These are phyloP conservation scores for Pseudocercospora pini-densiflorae DNA, from an alignment of 2,329 filamentous ascomycete genomes.

Conservation along the genomic window DNA sequence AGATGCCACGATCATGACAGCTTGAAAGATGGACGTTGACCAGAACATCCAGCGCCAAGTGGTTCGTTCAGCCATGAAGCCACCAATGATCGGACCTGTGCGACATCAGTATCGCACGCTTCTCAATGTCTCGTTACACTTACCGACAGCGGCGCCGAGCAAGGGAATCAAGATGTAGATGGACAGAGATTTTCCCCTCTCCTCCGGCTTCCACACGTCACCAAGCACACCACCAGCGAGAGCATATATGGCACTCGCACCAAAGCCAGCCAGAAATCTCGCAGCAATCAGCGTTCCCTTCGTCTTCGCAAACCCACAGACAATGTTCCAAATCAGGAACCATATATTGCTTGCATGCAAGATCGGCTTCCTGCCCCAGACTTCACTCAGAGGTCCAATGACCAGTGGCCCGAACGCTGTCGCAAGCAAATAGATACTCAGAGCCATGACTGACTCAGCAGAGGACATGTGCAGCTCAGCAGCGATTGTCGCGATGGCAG, in stretches of 20 bases:
- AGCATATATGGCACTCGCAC: conserved; percentile 48
- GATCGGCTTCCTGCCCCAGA: conserved; percentile 52
- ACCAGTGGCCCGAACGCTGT: conserved; percentile 28
- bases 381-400: conserved; percentile 41
- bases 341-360: conserved; percentile 53
- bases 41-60: conserved; percentile 53
- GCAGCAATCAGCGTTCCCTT: conserved; percentile 51
- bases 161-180: conserved; percentile 28
- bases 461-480: conserved; percentile 44
- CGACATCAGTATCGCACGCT: neutral
- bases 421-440: conserved; percentile 29
- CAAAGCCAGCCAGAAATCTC: conserved; percentile 56
- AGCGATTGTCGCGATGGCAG: conserved; percentile 49
- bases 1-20: conserved; percentile 32
- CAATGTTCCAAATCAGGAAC: conserved; percentile 58
- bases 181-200: conserved; percentile 25
- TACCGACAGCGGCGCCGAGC: conserved; percentile 26
- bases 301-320: conserved; percentile 50
- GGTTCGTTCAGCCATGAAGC: conserved; percentile 42
- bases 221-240: conserved; percentile 26
- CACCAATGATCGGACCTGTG: conserved; percentile 37
- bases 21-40: conserved; percentile 44
- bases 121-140: neutral
- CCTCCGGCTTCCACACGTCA: conserved; percentile 28
- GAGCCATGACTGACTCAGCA: conserved; percentile 24